A percentile compares a stretch with the other conserved stretches of the same genome.
These are phyloP conservation scores for Zygnema cylindricum DNA, from an alignment of 139 green algal genomes.

Conservation along the genomic window DNA sequence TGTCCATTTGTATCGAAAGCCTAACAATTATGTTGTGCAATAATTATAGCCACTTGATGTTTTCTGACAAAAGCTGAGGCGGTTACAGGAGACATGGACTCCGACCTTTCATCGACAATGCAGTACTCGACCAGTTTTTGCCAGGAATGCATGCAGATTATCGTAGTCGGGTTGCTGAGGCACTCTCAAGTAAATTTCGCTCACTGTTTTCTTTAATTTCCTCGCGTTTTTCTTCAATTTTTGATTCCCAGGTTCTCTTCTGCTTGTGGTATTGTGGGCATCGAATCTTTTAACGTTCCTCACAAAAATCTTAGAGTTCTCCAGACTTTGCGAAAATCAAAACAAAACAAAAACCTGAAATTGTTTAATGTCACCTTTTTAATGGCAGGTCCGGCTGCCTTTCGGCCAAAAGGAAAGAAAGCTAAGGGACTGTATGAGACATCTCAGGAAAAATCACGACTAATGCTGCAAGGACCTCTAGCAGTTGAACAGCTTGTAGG, in stretches of 20 bases:
- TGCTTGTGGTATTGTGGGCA: too few relatives aligned
- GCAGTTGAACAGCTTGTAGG: conserved; percentile 35
- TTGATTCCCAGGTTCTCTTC: too few relatives aligned
- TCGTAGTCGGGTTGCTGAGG: conserved; percentile 42
- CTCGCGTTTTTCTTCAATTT: too few relatives aligned
- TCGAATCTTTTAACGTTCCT: too few relatives aligned
- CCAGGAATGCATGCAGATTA: conserved; percentile 43
- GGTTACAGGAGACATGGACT: conserved; percentile 42
- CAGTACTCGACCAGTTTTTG: conserved; percentile 47
- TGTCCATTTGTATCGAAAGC: too few relatives aligned
- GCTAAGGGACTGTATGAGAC: conserved; percentile 38
- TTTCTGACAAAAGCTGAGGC: too few relatives aligned
- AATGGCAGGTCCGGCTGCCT: conserved; percentile 43
- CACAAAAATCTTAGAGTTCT: too few relatives aligned
- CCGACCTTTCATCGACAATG: conserved; percentile 45
- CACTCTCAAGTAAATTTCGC: conserved; percentile 4
- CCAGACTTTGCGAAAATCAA: too few relatives aligned
- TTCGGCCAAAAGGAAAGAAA: conserved; percentile 24
- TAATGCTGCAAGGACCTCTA: conserved; percentile 45
- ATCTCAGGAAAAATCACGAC: conserved; percentile 37
- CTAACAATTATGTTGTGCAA: too few relatives aligned
- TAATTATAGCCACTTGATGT: too few relatives aligned
- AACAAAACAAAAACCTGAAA: too few relatives aligned
- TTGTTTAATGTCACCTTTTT: too few relatives aligned
- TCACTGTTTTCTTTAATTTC: neutral